phyloP scores from a whole-genome alignment of 305 asterid genomes.

The Solanum hybrid region DNA sequence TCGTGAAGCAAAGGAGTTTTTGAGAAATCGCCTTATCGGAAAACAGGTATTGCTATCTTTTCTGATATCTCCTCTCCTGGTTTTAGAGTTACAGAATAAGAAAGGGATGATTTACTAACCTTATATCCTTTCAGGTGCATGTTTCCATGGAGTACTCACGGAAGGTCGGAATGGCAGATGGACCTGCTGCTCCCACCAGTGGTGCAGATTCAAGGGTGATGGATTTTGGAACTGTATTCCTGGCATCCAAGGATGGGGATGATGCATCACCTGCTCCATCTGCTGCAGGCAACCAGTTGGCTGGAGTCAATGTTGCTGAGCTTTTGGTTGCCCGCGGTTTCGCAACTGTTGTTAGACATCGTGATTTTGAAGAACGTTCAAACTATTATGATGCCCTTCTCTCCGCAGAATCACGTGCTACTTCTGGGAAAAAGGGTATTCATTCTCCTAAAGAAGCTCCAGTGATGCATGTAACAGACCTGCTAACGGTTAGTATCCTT shows the following conservation, averaged over 20 bases:
- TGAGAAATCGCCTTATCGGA: conserved; percentile 82
- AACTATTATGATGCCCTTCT: conserved; percentile 81
- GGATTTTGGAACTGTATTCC: conserved; percentile 95
- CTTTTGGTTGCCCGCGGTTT: conserved; percentile 85
- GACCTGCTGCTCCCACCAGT: conserved; percentile 42
- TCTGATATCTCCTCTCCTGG: background rate
- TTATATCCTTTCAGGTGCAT: conserved; percentile 46
- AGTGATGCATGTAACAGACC: conserved; percentile 71
- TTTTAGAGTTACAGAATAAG: background rate
- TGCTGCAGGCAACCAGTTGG: conserved; percentile 49
- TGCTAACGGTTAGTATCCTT: conserved; percentile 59
- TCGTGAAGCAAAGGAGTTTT: conserved; percentile 91
- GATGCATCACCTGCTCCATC: conserved; percentile 32
- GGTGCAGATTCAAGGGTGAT: conserved; percentile 35
- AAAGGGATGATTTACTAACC: conserved; percentile 12
- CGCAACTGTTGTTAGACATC: conserved; percentile 87
- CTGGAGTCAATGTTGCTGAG: conserved; percentile 76
- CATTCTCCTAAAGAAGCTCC: conserved; percentile 94
- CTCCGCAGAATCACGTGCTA: conserved; percentile 85
- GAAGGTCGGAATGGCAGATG: conserved; percentile 69
- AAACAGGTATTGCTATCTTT: conserved; percentile 51
- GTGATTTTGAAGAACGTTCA: conserved; percentile 97
- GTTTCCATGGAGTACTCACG: conserved; percentile 97
- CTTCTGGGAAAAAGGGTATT: conserved; percentile 76
- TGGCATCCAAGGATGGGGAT: conserved; percentile 66